phyloP scores from a whole-genome alignment of 257 asterid species.

The Leonotis leonurus region DNA sequence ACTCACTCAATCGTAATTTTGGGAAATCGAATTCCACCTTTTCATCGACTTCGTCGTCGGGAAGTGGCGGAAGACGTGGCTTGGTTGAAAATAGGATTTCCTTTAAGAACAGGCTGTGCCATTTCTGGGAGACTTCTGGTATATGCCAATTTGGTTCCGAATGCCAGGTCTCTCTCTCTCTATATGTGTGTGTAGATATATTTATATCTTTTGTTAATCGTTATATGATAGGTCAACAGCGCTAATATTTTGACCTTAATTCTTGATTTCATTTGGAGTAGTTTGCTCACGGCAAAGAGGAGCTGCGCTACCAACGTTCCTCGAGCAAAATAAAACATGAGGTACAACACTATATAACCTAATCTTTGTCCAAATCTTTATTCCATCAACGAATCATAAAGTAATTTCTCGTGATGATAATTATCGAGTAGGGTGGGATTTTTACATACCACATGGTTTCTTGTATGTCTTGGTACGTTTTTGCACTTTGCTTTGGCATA shows the following conservation, averaged over 20 bases:
- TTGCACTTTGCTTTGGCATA: constrained; percentile 29
- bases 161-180: constrained; percentile 49
- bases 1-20: constrained; percentile 21
- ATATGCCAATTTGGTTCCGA: constrained; percentile 46
- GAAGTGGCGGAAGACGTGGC: constrained; percentile 19
- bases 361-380: neutral
- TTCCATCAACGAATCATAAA: constrained; percentile 1
- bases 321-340: constrained; percentile 37
- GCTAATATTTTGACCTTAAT: neutral
- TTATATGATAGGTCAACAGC: neutral
- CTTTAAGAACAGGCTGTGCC: constrained; percentile 29
- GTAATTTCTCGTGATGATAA: neutral
- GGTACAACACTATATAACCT: constrained; percentile 31
- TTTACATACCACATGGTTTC: constrained; percentile 21
- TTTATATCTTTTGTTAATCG: too few relatives aligned
- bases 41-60: constrained; percentile 14
- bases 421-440: neutral
- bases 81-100: constrained; percentile 25
- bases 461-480: constrained; percentile 16
- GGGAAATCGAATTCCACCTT: constrained; percentile 21
- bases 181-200: too few relatives aligned
- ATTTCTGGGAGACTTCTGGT: constrained; percentile 38
- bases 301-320: constrained; percentile 33
- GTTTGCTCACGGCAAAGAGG: constrained; percentile 61
- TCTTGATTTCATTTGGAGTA: constrained; percentile 24